Conservation (phyloP, 2,329 filamentous ascomycete species). For the Aspergillus sp. region DNA sequence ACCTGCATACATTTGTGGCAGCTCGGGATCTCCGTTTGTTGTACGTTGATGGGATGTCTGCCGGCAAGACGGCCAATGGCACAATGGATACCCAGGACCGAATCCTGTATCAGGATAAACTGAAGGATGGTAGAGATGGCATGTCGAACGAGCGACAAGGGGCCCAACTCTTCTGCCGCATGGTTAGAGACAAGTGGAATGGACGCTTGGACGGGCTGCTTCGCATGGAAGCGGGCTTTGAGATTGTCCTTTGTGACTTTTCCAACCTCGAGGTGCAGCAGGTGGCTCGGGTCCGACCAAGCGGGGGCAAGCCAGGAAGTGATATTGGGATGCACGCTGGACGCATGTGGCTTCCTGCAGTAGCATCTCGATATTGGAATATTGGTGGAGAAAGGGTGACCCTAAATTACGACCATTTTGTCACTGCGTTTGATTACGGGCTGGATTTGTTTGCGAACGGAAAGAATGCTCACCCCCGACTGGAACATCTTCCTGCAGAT, state of each 20-base stretch:
- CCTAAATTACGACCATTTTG: conserved; percentile 51
- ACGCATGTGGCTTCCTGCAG: conserved; percentile 21
- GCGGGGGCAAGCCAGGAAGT: background rate
- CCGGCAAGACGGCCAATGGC: conserved; percentile 63
- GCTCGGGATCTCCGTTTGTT: conserved; percentile 59
- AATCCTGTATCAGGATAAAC: conserved; percentile 52
- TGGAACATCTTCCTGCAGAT: conserved; percentile 28
- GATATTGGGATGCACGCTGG: background rate
- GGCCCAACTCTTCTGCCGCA: conserved; percentile 57
- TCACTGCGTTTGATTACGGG: conserved; percentile 48
- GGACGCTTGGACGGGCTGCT: conserved; percentile 61
- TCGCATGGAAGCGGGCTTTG: conserved; percentile 69
- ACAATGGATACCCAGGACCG: conserved; percentile 68
- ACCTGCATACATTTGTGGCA: conserved; percentile 66
- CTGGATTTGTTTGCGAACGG: conserved; percentile 40
- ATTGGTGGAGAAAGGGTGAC: conserved; percentile 42
- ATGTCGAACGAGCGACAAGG: conserved; percentile 49
- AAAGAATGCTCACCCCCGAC: conserved; percentile 41
- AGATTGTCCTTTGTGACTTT: conserved; percentile 69
- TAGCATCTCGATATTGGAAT: conserved; percentile 31
- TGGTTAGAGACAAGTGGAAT: conserved; percentile 52
- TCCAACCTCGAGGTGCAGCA: conserved; percentile 38
- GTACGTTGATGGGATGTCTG: conserved; percentile 70
- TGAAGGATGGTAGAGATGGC: conserved; percentile 3
- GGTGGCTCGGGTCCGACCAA: conserved; percentile 29